phyloP scores from a whole-genome alignment of 1,284 basidiomycete species.

The Boletus semigastroideus region DNA sequence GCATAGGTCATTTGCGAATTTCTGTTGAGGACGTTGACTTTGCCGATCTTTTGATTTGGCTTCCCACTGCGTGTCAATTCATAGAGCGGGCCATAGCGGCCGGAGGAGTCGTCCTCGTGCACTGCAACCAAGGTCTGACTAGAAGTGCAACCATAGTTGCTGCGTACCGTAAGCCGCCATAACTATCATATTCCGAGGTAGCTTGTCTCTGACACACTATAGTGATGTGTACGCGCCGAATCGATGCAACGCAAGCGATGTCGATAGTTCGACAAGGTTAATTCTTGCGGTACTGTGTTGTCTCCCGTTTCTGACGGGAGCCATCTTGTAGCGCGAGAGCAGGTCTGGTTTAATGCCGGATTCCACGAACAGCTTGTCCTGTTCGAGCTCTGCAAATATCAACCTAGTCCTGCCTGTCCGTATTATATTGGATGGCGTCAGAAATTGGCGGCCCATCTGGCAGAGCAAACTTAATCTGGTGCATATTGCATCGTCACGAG shows the following conservation, averaged over 20 bases:
- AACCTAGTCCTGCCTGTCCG: slow-evolving; percentile 58
- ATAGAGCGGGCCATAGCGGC: slow-evolving; percentile 69
- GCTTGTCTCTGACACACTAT: slow-evolving; percentile 9
- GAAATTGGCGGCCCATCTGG: slow-evolving; percentile 24
- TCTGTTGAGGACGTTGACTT: slow-evolving; percentile 80
- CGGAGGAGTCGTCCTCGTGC: slow-evolving; percentile 78
- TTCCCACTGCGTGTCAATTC: slow-evolving; percentile 76
- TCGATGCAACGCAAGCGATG: slow-evolving; percentile 60
- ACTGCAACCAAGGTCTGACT: slow-evolving; percentile 81
- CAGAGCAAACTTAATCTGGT: slow-evolving; percentile 16
- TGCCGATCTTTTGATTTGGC: slow-evolving; percentile 76
- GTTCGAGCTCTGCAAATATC: slow-evolving; percentile 72
- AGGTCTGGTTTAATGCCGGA: slow-evolving; percentile 76
- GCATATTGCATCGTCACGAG: neutral
- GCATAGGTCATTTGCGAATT: slow-evolving; percentile 68
- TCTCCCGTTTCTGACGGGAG: slow-evolving; percentile 8
- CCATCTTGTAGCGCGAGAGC: slow-evolving; percentile 57
- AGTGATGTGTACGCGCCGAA: slow-evolving; percentile 74
- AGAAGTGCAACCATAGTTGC: slow-evolving; percentile 81
- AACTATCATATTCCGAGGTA: neutral
- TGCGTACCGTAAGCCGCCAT: slow-evolving; percentile 63
- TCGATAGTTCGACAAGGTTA: slow-evolving; percentile 61
- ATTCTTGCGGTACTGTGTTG: neutral
- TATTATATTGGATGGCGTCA: slow-evolving; percentile 64
- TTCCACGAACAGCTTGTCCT: slow-evolving; percentile 77